Percentiles rank a stretch among this genome's conserved stretches.
Conservation (phyloP, 2,329 filamentous ascomycete genomes). For the Zymoseptoria crescenta region DNA sequence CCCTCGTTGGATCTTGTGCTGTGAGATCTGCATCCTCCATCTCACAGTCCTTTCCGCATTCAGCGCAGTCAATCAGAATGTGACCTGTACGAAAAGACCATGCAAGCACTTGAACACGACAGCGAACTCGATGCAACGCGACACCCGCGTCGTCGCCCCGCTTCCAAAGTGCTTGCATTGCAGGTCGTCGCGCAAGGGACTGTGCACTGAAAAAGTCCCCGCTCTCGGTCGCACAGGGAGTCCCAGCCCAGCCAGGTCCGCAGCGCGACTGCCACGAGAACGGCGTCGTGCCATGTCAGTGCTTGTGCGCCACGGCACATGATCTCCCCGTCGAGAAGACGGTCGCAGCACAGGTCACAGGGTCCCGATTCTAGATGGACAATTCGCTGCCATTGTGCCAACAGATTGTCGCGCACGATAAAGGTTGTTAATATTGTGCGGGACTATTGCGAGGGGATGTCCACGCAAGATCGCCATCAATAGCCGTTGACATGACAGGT, state of each 20-base stretch:
- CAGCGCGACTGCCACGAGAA: constrained; percentile 21
- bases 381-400: constrained; percentile 8
- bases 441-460: neutral
- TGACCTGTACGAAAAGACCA: constrained; percentile 8
- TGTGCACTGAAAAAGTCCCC: neutral
- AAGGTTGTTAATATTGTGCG: neutral
- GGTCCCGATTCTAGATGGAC: constrained; percentile 5
- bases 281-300: constrained; percentile 9
- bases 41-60: neutral
- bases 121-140: constrained; percentile 12
- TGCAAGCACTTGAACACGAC: constrained; percentile 21
- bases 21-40: neutral
- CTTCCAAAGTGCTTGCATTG: constrained; percentile 21
- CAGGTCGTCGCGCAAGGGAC: constrained; percentile 16
- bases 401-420: constrained; percentile 1
- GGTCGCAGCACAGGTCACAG: constrained; percentile 7
- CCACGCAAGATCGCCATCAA: neutral
- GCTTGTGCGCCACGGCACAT: constrained; percentile 9
- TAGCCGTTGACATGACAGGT: neutral
- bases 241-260: constrained; percentile 6
- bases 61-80: constrained; percentile 1
- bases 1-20: neutral
- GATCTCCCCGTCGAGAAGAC: constrained; percentile 4
- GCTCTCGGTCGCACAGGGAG: constrained; percentile 8
- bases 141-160: constrained; percentile 11